phyloP scores from a whole-genome alignment of 75 land plant genomes.

The Adiantum capillusveneris region DNA sequence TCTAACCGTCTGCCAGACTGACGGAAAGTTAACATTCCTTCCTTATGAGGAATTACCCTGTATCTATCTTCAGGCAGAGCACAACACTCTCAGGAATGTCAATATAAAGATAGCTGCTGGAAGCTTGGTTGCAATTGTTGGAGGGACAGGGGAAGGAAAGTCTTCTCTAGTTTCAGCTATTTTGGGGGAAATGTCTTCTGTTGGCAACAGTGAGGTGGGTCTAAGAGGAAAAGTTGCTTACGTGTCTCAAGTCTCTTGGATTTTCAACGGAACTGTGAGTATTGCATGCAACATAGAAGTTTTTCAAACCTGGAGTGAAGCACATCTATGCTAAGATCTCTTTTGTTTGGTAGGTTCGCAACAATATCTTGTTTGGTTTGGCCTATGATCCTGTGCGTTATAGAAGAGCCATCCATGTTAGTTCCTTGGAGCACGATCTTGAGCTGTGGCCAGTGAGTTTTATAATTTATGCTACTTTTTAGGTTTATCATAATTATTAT shows the following conservation, averaged over 20 bases:
- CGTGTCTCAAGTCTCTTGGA: conserved; percentile 98
- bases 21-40: too few relatives aligned
- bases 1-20: too few relatives aligned
- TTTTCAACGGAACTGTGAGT: conserved; percentile 96
- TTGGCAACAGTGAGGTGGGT: conserved; percentile 34
- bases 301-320: not conserved
- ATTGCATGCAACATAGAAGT: not conserved
- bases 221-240: conserved; percentile 84
- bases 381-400: conserved; percentile 15
- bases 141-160: conserved; percentile 95
- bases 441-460: conserved; percentile 38
- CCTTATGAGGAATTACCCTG: not conserved
- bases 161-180: conserved; percentile 88
- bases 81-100: conserved; percentile 68
- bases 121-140: conserved; percentile 86
- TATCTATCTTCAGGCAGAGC: conserved; percentile 55
- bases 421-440: conserved; percentile 16
- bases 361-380: conserved; percentile 25
- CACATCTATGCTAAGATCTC: not conserved
- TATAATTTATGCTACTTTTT: too few relatives aligned
- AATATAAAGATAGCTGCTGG: conserved; percentile 76
- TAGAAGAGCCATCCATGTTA: conserved; percentile 17
- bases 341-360: conserved; percentile 19
- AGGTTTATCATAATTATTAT: too few relatives aligned
- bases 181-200: conserved; percentile 81